Evolutionary conservation across 2,329 filamentous ascomycete genomes (phyloP).

Genomic region (Fusarium agapanthi): DNA sequence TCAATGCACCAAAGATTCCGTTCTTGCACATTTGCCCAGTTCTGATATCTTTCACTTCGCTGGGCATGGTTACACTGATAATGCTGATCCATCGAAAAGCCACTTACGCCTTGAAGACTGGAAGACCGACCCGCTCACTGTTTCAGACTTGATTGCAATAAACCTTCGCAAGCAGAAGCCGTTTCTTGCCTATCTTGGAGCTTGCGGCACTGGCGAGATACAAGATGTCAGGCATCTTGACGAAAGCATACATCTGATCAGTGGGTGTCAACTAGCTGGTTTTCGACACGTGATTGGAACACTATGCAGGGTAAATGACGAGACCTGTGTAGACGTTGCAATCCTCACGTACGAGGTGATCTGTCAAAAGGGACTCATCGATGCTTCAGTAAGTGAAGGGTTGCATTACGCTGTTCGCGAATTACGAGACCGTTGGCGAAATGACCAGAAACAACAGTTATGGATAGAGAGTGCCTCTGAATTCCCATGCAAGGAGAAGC

Average conservation of each 20-base stretch:
- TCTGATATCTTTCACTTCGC: not conserved
- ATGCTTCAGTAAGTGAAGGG: not conserved
- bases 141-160: not conserved
- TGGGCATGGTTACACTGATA: not conserved
- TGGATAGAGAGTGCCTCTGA: not conserved
- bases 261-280: not conserved
- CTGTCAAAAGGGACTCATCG: not conserved
- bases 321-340: not conserved
- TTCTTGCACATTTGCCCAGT: not conserved
- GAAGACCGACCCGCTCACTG: not conserved
- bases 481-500: not conserved
- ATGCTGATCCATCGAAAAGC: not conserved
- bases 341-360: not conserved
- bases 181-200: not conserved
- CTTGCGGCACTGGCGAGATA: not conserved
- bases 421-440: not conserved
- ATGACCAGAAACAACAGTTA: not conserved
- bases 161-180: not conserved
- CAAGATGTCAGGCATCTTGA: not conserved
- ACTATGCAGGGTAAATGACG: not conserved
- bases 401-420: not conserved
- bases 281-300: not conserved
- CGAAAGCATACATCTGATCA: not conserved
- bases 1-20: not conserved
- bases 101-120: not conserved